Conservation (phyloP, 176 grass and related monocot genomes). For the Oryza officinalis region DNA sequence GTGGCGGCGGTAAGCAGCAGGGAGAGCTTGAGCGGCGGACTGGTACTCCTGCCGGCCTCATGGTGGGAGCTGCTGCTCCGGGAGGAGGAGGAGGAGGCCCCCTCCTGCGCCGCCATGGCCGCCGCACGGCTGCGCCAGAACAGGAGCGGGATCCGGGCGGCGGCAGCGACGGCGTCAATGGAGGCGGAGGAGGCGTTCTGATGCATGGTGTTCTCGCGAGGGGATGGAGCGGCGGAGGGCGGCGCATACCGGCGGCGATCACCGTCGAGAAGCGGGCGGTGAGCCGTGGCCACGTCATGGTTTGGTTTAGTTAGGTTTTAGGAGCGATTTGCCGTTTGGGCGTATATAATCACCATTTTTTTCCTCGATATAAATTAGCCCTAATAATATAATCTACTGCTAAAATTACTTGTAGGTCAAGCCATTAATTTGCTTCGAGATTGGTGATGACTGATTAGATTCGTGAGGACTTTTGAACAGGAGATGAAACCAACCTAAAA, state of each 20-base stretch:
- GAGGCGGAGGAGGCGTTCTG: neutral
- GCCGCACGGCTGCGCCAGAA: neutral
- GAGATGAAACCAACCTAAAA: too few species aligned
- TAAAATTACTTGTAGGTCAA: neutral
- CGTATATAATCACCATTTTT: neutral
- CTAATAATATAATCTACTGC: neutral
- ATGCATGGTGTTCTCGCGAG: neutral
- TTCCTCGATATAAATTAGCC: neutral
- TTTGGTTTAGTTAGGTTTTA: conserved; percentile 5
- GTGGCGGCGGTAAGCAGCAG: conserved; percentile 17
- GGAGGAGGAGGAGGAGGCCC: neutral
- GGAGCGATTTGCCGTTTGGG: neutral
- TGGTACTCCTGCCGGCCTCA: neutral
- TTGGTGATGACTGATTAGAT: neutral
- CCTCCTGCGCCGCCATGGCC: too few species aligned
- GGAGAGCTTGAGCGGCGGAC: neutral
- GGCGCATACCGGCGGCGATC: conserved; percentile 4
- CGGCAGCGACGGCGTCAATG: neutral
- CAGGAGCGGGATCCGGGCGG: too few species aligned
- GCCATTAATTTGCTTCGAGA: neutral
- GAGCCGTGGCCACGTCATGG: neutral
- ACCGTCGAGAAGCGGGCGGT: conserved; percentile 13
- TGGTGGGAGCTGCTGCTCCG: neutral
- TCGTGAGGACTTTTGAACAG: too few species aligned
- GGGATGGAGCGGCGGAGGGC: neutral